These are phyloP conservation scores for Fusarium secorum DNA, from an alignment of 2,329 filamentous ascomycete species.

Conservation along the genomic window DNA sequence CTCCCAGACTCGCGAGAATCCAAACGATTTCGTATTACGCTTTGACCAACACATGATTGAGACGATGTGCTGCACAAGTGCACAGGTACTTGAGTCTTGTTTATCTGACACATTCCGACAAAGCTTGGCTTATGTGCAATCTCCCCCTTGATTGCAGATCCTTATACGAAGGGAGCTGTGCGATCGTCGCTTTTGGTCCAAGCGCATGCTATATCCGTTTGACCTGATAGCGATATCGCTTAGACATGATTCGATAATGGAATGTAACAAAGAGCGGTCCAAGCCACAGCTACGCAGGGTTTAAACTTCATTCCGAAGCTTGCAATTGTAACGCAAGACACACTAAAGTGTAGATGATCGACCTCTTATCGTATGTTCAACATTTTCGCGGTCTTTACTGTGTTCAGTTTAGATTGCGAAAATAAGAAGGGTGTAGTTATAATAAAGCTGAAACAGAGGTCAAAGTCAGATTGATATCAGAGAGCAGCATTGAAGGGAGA, in stretches of 20 bases:
- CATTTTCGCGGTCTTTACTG: not conserved
- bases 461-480: not conserved
- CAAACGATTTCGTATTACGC: not conserved
- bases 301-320: not conserved
- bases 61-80: not conserved
- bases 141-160: not conserved
- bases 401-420: not conserved
- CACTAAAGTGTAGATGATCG: not conserved
- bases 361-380: not conserved
- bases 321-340: not conserved
- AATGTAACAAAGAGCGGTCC: not conserved
- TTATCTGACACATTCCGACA: not conserved
- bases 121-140: not conserved
- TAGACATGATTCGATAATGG: not conserved
- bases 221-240: not conserved
- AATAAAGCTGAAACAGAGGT: not conserved
- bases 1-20: not conserved
- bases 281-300: not conserved
- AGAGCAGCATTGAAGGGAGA: too few species aligned
- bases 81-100: not conserved
- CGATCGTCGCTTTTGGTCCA: not conserved
- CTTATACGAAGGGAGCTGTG: not conserved
- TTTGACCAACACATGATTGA: not conserved
- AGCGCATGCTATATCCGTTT: not conserved
- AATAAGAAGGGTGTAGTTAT: not conserved